phyloP scores from a whole-genome alignment of 129 eudicot species.

The Heracleum sosnowskyi region DNA sequence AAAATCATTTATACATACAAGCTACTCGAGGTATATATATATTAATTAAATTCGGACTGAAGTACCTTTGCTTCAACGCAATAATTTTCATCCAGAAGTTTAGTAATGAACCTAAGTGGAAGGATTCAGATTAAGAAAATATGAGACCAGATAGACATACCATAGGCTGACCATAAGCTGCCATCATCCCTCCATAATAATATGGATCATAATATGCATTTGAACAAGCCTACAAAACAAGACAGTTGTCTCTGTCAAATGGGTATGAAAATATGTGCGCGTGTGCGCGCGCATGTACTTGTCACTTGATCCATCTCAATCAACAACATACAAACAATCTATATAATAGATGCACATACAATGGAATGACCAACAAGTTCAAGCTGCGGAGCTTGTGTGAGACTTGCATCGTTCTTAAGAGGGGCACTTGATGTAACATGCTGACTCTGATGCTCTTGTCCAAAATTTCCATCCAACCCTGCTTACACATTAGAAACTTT shows the following conservation, averaged over 20 bases:
- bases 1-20: background rate
- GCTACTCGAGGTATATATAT: background rate
- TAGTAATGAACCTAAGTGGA: background rate
- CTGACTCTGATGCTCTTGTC: conserved; percentile 35
- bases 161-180: conserved; percentile 73
- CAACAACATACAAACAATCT: background rate
- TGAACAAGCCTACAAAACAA: conserved; percentile 60
- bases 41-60: too few relatives aligned
- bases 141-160: conserved; percentile 27
- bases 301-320: background rate
- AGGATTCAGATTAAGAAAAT: background rate
- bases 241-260: background rate
- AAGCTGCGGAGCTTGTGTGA: conserved; percentile 52
- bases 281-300: background rate
- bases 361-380: conserved; percentile 80
- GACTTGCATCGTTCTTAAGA: conserved; percentile 33
- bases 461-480: conserved; percentile 34
- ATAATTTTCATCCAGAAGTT: background rate
- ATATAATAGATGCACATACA: conserved; percentile 32
- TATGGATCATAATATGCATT: conserved; percentile 56
- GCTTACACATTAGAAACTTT: conserved; percentile 13
- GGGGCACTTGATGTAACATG: conserved; percentile 33
- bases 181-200: conserved; percentile 67
- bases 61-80: background rate
- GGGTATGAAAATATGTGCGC: background rate